Conservation (phyloP, 2,329 filamentous ascomycete genomes). For the Alternaria ethzedia region DNA sequence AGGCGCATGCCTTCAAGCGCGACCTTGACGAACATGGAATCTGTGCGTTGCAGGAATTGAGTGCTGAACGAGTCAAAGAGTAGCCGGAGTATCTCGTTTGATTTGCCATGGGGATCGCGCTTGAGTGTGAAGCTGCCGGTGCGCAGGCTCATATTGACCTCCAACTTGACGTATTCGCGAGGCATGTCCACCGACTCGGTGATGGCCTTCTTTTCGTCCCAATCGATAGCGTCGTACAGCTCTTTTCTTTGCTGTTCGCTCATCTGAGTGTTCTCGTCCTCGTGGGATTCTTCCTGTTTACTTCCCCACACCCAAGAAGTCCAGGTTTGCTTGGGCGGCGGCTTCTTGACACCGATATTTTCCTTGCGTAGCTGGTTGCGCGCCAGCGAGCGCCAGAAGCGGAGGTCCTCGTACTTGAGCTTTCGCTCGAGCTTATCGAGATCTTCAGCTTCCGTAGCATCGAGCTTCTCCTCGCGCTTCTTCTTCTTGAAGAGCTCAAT, state of each 20-base stretch:
- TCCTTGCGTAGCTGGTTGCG: conserved; percentile 95
- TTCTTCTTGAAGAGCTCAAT: conserved; percentile 97
- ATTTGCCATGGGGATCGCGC: conserved; percentile 78
- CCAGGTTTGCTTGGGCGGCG: conserved; percentile 82
- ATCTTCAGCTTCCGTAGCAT: conserved; percentile 72
- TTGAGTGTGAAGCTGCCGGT: conserved; percentile 96
- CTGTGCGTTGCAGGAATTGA: conserved; percentile 85
- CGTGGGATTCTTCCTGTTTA: conserved; percentile 66
- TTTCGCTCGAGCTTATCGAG: conserved; percentile 83
- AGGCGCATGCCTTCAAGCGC: conserved; percentile 91
- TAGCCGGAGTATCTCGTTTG: conserved; percentile 82
- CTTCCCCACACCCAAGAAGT: conserved; percentile 82
- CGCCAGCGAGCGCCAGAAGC: conserved; percentile 95
- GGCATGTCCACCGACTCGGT: conserved; percentile 88
- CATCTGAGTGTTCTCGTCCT: conserved; percentile 79
- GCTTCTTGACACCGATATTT: conserved; percentile 84
- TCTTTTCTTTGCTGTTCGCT: conserved; percentile 96
- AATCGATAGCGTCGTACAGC: conserved; percentile 96
- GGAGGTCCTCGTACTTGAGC: conserved; percentile 89
- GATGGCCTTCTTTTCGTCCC: conserved; percentile 93
- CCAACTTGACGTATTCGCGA: conserved; percentile 88
- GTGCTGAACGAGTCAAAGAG: conserved; percentile 96
- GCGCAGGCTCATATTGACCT: conserved; percentile 89
- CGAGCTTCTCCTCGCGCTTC: conserved; percentile 71
- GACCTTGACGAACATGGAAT: conserved; percentile 86